Evolutionary conservation across 140 eudicot genomes (phyloP).

Genomic region (Anethum foeniculum): DNA sequence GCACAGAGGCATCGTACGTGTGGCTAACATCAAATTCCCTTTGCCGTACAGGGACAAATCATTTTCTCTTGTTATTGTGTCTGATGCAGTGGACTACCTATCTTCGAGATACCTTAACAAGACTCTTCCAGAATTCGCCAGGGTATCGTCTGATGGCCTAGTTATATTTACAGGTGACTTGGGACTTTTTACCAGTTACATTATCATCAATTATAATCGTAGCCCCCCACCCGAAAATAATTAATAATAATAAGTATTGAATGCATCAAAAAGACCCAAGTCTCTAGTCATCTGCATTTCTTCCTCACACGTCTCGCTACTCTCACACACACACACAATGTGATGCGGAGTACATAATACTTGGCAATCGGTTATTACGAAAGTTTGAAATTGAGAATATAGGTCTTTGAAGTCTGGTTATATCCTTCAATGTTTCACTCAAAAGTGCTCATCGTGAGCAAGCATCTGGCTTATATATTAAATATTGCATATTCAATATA

Average conservation of each 20-base stretch:
- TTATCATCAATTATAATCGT: background rate
- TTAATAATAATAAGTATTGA: too few relatives aligned
- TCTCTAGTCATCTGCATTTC: background rate
- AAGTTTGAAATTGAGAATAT: background rate
- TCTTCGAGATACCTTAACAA: conserved; percentile 71
- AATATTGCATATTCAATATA: background rate
- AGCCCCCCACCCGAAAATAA: too few relatives aligned
- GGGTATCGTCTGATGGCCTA: conserved; percentile 69
- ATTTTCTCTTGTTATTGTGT: conserved; percentile 61
- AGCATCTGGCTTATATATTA: background rate
- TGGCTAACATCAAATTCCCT: conserved; percentile 75
- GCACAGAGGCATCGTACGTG: conserved; percentile 71
- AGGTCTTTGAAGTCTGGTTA: background rate
- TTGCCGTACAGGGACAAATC: conserved; percentile 65
- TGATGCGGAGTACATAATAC: background rate
- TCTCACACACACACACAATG: background rate
- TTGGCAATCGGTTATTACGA: background rate
- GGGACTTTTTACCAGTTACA: background rate
- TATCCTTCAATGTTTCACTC: background rate
- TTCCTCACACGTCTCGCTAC: background rate
- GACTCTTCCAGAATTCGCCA: conserved; percentile 77
- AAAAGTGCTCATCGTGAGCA: background rate
- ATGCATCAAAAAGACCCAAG: too few relatives aligned
- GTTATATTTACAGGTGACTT: conserved; percentile 67
- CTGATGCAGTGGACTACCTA: conserved; percentile 71